Percentiles rank a stretch among this genome's conserved stretches.
Evolutionary conservation across 148 eudicot genomes (phyloP).

Genomic region (Amaranthus cruentus): DNA sequence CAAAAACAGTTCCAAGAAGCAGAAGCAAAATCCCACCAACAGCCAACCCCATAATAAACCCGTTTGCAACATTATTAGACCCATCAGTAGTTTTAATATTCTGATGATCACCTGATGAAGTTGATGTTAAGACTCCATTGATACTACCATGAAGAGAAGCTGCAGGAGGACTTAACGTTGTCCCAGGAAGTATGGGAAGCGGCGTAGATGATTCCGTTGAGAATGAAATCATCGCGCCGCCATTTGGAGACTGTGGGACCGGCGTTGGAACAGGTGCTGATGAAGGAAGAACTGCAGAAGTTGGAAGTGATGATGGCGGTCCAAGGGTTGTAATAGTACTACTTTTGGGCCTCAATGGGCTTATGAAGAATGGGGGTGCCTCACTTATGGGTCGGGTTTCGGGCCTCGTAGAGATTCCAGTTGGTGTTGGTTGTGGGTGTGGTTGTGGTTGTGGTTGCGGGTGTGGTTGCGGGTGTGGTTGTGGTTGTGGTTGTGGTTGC

Average conservation of each 20-base stretch:
- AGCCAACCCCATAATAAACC: constrained; percentile 30
- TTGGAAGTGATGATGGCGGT: constrained; percentile 19
- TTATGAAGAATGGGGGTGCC: neutral
- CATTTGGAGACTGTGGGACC: constrained; percentile 28
- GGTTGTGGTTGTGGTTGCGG: constrained; percentile 12
- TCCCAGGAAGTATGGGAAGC: constrained; percentile 18
- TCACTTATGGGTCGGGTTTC: neutral
- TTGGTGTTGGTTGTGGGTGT: constrained; percentile 22
- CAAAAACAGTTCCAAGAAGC: constrained; percentile 22
- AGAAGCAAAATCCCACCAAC: constrained; percentile 34
- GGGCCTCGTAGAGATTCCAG: neutral
- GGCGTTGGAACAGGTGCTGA: constrained; percentile 24
- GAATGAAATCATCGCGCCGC: constrained; percentile 29
- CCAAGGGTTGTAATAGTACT: neutral
- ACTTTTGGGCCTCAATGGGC: constrained; percentile 13
- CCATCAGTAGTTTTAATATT: constrained; percentile 21
- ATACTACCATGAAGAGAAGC: constrained; percentile 13
- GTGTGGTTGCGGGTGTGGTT: constrained; percentile 7
- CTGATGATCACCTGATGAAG: constrained; percentile 24
- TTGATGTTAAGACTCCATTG: constrained; percentile 11
- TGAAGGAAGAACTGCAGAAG: constrained; percentile 24
- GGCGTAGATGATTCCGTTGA: constrained; percentile 15
- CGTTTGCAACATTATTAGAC: constrained; percentile 25
- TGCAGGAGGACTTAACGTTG: constrained; percentile 19
- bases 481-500: neutral